Base-by-base conservation (phyloP, 495 filamentous ascomycete species). In the Platismatia glauca region DNA sequence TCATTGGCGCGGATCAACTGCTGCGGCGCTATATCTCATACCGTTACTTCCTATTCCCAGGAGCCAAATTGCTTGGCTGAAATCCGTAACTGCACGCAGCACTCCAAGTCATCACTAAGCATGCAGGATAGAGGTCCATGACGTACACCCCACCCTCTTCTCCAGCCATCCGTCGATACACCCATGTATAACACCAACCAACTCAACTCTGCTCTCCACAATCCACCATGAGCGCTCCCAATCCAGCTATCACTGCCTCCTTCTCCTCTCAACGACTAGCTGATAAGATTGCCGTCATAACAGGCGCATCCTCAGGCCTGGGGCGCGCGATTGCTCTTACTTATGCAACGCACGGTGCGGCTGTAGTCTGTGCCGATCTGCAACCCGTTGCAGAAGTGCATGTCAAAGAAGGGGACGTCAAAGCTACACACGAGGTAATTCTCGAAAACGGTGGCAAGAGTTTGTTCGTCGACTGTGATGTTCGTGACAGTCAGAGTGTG, bases 291-390 rank as follows among this genome's bases (percentile, higher is more conserved):
- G 41, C 41, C 6, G 9, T 50, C 44, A 7, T 27, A 22, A 50
- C 44, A 4, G 44, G 44, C 44, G n/a, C 44, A 18, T 50, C 44
- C 11, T 50, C 44, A 13, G 44, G 44, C 15, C n/a, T 50, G 4
- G 44, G 44, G 11, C 44, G 44, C n/a, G 44, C 44, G 3, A 50
- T 50, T 15, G 44, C 44, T 13, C 24, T 50, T 18, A 65, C 71
- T 1, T 79, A 77, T 60, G 71, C 74, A n/a, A 62, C 50, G 16
- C 74, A 81, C 66, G 79, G 79, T 24, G 76, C 78, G 9, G 68
- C 71, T 52, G 68, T 83, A 16, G 74, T 80, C 46, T 82, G 77
- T 52, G 76, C 73, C 0, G 75, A 81, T 68, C 57, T 82, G 29
- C 67, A 60, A 35, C 68, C 73, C 15, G 63, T 59, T 9, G 71